Evolutionary conservation across 139 green algal genomes (phyloP), one percentile per base, ranked within the genome.

Genomic region (Prasinococcaceae sp.): DNA sequence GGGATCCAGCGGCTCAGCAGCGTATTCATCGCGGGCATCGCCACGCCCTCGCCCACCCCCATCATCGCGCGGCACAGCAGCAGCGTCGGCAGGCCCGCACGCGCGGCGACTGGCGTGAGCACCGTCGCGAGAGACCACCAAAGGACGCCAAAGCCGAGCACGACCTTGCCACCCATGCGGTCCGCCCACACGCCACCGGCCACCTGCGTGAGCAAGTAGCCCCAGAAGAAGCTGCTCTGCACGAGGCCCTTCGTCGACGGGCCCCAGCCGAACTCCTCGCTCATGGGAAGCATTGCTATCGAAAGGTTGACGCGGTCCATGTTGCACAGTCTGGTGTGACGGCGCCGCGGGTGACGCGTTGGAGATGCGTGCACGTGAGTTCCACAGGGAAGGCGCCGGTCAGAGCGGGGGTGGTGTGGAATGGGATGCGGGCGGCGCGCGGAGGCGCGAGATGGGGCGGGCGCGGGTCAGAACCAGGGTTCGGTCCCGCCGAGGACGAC

Each of bases 21-120:
- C 53, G 86, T 92, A 72, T 96, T 97, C 88, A 97, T 97, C 5
- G 90, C 84, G 0, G 90, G 90, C 86, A 97, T 94, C 36, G 90
- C 90, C 37, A 98, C 90, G 3, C 90, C 90, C 65, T 98, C 90
- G 1, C 90, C 90, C 2, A 98, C 65, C 44, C 90, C 90, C 85
- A 98, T 96, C 49, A 84, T 79, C 1, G 77, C 80, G 26, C 90
- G 64, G 1, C 77, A 73, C 17, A 60, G 56, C 48, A 97, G 68
- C 40, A 98, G 82, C 22, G 64, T 42, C 0, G 78, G 74, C 46
- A 97, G 77, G 29, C 84, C 84, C 40, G 76, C 28, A 9, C 61
- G 27, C 2, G 90, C 90, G 16, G 89, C 89, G 1, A 85, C n/a
- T 6, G 90, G 90, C 1, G 90, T 97, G 27, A 90, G 51, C 0